Evolutionary conservation across 1,284 basidiomycete genomes (phyloP), one percentile per base, ranked within the genome.

Genomic region (Mycena citricolor): DNA sequence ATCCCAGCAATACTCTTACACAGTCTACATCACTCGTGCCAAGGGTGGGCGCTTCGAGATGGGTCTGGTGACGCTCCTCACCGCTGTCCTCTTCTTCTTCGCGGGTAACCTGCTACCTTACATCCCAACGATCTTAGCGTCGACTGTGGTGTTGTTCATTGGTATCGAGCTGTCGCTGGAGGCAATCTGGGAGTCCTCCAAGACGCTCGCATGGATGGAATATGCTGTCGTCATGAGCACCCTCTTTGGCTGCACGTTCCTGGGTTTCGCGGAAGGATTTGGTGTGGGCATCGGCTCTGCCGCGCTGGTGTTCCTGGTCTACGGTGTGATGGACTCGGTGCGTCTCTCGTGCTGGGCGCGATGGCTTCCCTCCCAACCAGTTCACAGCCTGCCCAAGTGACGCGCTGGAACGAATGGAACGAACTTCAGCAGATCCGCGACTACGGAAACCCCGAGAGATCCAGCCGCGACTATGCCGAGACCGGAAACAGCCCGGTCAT

Each of bases 261-360:
- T 60, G 8, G 58, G 58, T 8, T 60, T 60, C 20, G 55, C 58
- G 20, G 48, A 52, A 29, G 58, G 58, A 14, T 58, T 60, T 23
- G 57, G 56, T 1, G 51, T 57, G n/a, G 58, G 58, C 1, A 55
- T 60, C 19, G 58, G 50, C 10, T 43, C 46, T 8, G 53, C 58
- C 2, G 36, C 51, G 28, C 43, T 44, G 10, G 54, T 58, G 22
- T 55, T 58, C 29, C 33, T 58, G 19, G 32, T 42, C 5, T 59
- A 53, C 23, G 56, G 57, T 5, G 43, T 57, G n/a, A 46, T 55
- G 13, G 57, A 59, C 34, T 57, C 57, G 35, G 57, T 58, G 25
- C n/a, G 54, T 37, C 4, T 16, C 17, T 20, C 10, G 25, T 31
- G 14, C 16, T 32, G 13, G 14, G 4, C 14, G 10, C 17, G 20